Evolutionary conservation across 225 moss, liverwort and hornwort species (phyloP).

Genomic region (Bryum argenteum): DNA sequence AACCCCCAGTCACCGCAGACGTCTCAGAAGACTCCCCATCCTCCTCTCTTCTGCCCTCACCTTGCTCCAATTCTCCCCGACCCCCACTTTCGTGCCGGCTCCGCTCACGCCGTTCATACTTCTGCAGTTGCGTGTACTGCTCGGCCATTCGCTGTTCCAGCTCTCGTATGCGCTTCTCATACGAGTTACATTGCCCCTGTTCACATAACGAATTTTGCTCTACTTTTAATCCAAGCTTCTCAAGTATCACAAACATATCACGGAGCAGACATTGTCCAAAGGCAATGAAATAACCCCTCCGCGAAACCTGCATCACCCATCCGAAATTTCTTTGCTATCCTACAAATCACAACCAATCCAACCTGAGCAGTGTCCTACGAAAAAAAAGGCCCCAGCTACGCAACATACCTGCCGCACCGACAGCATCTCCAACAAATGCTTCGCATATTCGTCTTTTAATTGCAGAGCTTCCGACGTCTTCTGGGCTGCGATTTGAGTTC

Average conservation of each 20-base stretch:
- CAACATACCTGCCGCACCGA: slow-evolving; percentile 66
- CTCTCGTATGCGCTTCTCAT: slow-evolving; percentile 95
- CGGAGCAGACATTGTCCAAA: no score
- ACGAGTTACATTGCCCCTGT: slow-evolving; percentile 77
- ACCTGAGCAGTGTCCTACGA: no score
- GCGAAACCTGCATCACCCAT: no score
- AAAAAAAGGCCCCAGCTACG: no score
- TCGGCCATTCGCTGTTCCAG: slow-evolving; percentile 88
- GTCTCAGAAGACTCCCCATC: slow-evolving; percentile 71
- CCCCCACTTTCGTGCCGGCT: slow-evolving; percentile 25
- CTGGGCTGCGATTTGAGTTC: slow-evolving; percentile 53
- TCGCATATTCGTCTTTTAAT: slow-evolving; percentile 92
- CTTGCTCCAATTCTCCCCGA: slow-evolving; percentile 36
- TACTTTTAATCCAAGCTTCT: no score
- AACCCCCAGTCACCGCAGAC: slow-evolving; percentile 77
- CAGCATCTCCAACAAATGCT: slow-evolving; percentile 71
- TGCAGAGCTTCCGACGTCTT: slow-evolving; percentile 83
- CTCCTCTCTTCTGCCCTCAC: slow-evolving; percentile 52
- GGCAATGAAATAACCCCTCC: no score
- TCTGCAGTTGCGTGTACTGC: slow-evolving; percentile 86
- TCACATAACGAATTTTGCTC: no score
- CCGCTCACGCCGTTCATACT: slow-evolving; percentile 40
- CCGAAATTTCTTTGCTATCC: no score
- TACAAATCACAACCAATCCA: no score
- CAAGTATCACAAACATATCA: no score